These are phyloP conservation scores for Dryas octopetala DNA, from an alignment of 306 rosid genomes.

Conservation along the genomic window DNA sequence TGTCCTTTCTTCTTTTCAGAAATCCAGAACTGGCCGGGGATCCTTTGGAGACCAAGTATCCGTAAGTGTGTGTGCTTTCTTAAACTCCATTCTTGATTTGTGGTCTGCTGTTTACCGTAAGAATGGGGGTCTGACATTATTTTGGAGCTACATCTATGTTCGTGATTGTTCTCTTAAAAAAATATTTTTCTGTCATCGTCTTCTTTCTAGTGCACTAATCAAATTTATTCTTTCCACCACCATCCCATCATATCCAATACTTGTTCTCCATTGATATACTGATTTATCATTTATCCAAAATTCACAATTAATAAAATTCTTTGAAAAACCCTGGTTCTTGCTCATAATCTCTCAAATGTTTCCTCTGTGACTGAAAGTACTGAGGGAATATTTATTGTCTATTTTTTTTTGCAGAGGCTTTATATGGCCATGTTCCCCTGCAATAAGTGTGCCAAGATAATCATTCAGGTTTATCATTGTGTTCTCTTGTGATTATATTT, in stretches of 20 bases:
- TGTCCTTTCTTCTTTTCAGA: no score
- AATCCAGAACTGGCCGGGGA: no score
- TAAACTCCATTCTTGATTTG: not conserved
- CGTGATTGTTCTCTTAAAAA: no score
- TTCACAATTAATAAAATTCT: not conserved
- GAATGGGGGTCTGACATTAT: not conserved
- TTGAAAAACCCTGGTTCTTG: not conserved
- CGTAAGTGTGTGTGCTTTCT: conserved; percentile 17
- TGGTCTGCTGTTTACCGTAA: not conserved
- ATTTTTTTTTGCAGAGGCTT: conserved; percentile 55
- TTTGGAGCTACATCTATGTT: not conserved
- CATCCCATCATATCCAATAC: not conserved
- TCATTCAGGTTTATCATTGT: conserved; percentile 67
- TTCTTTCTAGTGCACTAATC: not conserved
- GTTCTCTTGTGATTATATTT: conserved; percentile 13
- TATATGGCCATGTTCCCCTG: conserved; percentile 89
- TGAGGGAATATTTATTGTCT: conserved; percentile 2
- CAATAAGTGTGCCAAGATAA: conserved; percentile 93
- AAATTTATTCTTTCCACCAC: not conserved
- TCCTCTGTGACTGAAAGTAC: conserved; percentile 2
- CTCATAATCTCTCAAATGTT: not conserved
- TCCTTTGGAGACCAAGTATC: no score
- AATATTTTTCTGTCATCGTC: no score
- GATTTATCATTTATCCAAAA: not conserved
- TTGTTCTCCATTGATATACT: not conserved